Evolutionary conservation across 2,329 filamentous ascomycete genomes (phyloP), one percentile per base, ranked within the genome.

Genomic region (Aspergillus sp.): DNA sequence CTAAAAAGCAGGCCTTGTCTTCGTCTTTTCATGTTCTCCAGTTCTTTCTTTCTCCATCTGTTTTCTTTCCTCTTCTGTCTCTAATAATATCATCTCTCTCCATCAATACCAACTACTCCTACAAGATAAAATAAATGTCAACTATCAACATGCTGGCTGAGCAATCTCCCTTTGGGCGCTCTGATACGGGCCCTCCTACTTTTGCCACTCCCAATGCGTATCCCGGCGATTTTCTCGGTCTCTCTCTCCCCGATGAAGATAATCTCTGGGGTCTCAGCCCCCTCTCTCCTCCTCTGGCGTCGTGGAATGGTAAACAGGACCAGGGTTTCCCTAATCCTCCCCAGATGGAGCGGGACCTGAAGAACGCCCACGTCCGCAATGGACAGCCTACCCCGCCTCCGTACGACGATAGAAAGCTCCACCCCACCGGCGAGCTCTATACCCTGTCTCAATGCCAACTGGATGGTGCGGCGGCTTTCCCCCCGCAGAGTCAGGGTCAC

Each of bases 341-440:
- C 9, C 48, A 49, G 5, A 40, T 65, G 13, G 60, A 62, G 34
- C 58, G 58, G 33, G 60, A 62, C 36, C 49, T 64, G 10, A 65
- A 61, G 40, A 60, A 62, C 41, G 47, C 61, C 26, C 64, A 60
- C n/a, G 59, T 67, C n/a, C 58, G 61, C 33, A 65, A 67, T 42
- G 65, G 65, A 12, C 65, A 67, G 30, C 62, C 64, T 7, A 67
- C 65, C 2, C 65, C 65, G 4, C 65, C 65, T 0, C 61, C 60
- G 5, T 62, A 58, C 26, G 57, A 61, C 7, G 64, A 67, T 13
- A 19, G 19, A 19, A 19, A 19, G 19, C 48, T 37, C 4, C 33
- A 39, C 30, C 5, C 42, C 3, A 34, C 42, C 1, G 39, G 37
- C 5, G 43, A 34, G 26, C 11, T 45, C 5, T 42, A 42, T n/a